A percentile compares a stretch with the other conserved stretches of the same genome.
Evolutionary conservation across 208 protist species (phyloP).

Genomic region (Trypanosoma theileri): DNA sequence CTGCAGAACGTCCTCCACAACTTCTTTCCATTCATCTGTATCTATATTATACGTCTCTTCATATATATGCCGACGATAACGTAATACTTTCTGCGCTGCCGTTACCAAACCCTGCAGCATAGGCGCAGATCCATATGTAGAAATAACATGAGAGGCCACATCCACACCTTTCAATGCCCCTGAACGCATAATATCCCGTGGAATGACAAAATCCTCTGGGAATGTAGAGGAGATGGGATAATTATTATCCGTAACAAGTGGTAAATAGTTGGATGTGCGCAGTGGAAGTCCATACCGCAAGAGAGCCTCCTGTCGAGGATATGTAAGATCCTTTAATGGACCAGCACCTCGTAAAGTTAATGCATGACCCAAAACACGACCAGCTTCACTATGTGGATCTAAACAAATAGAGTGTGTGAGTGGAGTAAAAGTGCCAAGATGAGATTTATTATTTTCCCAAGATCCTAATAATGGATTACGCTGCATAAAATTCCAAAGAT

Average conservation of each 20-base stretch:
- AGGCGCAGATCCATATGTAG: conserved; percentile 61
- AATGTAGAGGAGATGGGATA: conserved; percentile 77
- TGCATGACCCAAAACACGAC: conserved; percentile 70
- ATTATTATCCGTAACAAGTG: conserved; percentile 50
- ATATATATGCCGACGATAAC: conserved; percentile 42
- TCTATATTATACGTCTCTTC: conserved; percentile 59
- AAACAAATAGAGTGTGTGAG: conserved; percentile 58
- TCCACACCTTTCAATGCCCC: conserved; percentile 36
- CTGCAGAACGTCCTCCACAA: conserved; percentile 55
- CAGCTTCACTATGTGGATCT: conserved; percentile 33
- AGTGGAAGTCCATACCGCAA: conserved; percentile 79
- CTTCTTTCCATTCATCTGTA: conserved; percentile 75
- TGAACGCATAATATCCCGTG: conserved; percentile 14
- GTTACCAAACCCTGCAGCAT: conserved; percentile 48
- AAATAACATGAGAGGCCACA: conserved; percentile 63
- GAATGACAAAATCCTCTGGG: conserved; percentile 55
- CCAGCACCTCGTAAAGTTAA: conserved; percentile 69
- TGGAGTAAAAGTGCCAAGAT: conserved; percentile 36
- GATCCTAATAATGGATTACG: conserved; percentile 45
- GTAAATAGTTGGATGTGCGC: conserved; percentile 59
- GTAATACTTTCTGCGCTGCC: conserved; percentile 43
- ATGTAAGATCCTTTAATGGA: conserved; percentile 41
- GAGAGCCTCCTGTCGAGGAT: conserved; percentile 65
- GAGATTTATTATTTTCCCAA: not conserved
- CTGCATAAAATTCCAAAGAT: conserved; percentile 68